Evolutionary conservation across 2,329 filamentous ascomycete genomes (phyloP).

Genomic region (Claviceps sp.): DNA sequence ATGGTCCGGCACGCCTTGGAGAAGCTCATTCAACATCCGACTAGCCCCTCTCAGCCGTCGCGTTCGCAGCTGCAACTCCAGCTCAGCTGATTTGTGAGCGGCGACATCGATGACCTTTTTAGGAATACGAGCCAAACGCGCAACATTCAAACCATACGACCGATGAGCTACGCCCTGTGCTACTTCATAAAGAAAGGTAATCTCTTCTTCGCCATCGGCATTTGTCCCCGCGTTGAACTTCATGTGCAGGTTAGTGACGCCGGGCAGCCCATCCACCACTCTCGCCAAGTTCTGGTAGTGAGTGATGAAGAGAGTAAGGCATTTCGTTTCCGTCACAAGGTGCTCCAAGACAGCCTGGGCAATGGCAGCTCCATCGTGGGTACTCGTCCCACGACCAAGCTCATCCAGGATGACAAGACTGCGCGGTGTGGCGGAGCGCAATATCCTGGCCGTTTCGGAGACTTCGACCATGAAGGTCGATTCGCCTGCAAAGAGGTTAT

Average conservation of each 20-base stretch:
- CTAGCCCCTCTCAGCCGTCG: constrained; percentile 44
- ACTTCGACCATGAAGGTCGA: constrained; percentile 98
- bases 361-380: constrained; percentile 92
- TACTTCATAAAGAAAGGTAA: constrained; percentile 92
- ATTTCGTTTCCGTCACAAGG: constrained; percentile 59
- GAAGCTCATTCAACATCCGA: constrained; percentile 27
- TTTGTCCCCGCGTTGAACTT: constrained; percentile 46
- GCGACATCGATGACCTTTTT: constrained; percentile 65
- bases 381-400: constrained; percentile 82
- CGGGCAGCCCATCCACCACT: constrained; percentile 54
- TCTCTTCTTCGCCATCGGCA: constrained; percentile 50
- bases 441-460: constrained; percentile 78
- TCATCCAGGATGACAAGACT: constrained; percentile 89
- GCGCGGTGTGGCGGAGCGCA: constrained; percentile 74
- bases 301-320: constrained; percentile 88
- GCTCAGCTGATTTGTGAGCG: constrained; percentile 59
- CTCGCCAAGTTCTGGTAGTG: constrained; percentile 80
- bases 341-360: constrained; percentile 83
- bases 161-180: constrained; percentile 83
- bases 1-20: constrained; percentile 25
- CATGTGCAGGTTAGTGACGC: constrained; percentile 89
- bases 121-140: constrained; percentile 70
- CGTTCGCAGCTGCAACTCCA: constrained; percentile 60
- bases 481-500: constrained; percentile 92
- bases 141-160: constrained; percentile 90